phyloP scores from a whole-genome alignment of 2,329 filamentous ascomycete species.

The Phaeosphaeria sp. region DNA sequence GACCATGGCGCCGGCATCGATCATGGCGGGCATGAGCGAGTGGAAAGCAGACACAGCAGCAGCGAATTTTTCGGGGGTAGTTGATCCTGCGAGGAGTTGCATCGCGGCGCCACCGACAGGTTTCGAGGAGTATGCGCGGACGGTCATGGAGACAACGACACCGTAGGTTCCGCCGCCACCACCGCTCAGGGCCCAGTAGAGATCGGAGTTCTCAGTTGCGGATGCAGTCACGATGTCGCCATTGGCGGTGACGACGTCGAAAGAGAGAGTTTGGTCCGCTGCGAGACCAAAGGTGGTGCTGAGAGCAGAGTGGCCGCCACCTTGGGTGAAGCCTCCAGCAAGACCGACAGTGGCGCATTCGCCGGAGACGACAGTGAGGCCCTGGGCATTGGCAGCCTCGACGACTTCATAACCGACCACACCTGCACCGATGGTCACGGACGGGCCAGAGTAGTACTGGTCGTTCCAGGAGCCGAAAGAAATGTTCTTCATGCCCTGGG shows the following conservation, averaged over 20 bases:
- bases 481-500: constrained; percentile 20
- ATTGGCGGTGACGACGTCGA: constrained; percentile 12
- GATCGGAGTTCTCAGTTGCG: constrained; percentile 13
- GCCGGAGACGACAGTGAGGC: constrained; percentile 8
- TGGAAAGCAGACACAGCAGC: constrained; percentile 15
- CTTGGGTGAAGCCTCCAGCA: constrained; percentile 42
- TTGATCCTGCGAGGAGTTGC: constrained; percentile 23
- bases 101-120: constrained; percentile 30
- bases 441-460: constrained; percentile 4
- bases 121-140: constrained; percentile 30
- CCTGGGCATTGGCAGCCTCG: constrained; percentile 23
- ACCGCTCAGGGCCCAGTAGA: constrained; percentile 23
- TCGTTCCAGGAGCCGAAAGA: constrained; percentile 4
- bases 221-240: constrained; percentile 19
- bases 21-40: constrained; percentile 24
- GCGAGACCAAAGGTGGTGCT: constrained; percentile 47
- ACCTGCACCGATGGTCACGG: constrained; percentile 5
- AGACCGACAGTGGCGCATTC: constrained; percentile 53
- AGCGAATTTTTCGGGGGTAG: constrained; percentile 21
- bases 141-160: constrained; percentile 31
- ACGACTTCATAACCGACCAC: constrained; percentile 19
- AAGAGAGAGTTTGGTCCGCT: constrained; percentile 17
- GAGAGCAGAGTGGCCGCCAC: constrained; percentile 61
- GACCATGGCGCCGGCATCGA: constrained; percentile 28
- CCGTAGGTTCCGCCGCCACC: constrained; percentile 22